A percentile compares a stretch with the other conserved stretches of the same genome.
These are phyloP conservation scores for Trypanosoma congolense DNA, from an alignment of 208 protist species.

Conservation along the genomic window DNA sequence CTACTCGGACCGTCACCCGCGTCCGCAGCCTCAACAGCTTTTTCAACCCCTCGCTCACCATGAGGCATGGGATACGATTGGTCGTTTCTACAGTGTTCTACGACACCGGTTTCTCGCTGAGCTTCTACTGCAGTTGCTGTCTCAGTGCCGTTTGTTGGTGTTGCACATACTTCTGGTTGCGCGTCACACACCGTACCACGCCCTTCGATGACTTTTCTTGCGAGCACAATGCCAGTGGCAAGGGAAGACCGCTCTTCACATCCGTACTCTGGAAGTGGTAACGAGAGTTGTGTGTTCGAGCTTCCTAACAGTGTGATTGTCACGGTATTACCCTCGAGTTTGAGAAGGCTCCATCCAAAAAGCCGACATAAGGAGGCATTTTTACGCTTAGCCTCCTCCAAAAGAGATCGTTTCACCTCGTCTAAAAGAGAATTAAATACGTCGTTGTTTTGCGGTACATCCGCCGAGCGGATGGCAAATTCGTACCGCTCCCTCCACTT, in stretches of 20 bases:
- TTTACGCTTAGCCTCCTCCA: neutral
- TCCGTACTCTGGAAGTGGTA: slow-evolving; percentile 13
- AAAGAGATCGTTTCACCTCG: slow-evolving; percentile 4
- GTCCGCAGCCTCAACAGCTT: neutral
- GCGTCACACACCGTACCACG: neutral
- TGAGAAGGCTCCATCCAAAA: slow-evolving; percentile 24
- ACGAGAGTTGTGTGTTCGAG: slow-evolving; percentile 8
- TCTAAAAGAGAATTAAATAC: slow-evolving; percentile 18
- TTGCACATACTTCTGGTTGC: neutral
- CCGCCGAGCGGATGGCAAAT: slow-evolving; percentile 1
- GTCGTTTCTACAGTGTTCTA: too few species aligned
- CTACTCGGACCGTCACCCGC: neutral
- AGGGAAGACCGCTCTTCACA: slow-evolving; percentile 2
- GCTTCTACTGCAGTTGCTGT: too few species aligned
- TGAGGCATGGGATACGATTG: neutral
- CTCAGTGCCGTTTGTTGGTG: too few species aligned
- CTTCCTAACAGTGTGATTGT: slow-evolving; percentile 10
- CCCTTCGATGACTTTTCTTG: slow-evolving; percentile 20
- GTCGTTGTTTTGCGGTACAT: slow-evolving; percentile 8
- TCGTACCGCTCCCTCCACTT: slow-evolving; percentile 20
- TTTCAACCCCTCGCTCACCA: neutral
- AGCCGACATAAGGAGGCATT: slow-evolving; percentile 11
- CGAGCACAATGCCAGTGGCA: slow-evolving; percentile 24
- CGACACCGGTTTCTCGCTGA: too few species aligned
- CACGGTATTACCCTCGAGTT: slow-evolving; percentile 6